These are phyloP conservation scores for Metschnikowia shivogae DNA, from an alignment of 805 yeast genomes.

Conservation along the genomic window DNA sequence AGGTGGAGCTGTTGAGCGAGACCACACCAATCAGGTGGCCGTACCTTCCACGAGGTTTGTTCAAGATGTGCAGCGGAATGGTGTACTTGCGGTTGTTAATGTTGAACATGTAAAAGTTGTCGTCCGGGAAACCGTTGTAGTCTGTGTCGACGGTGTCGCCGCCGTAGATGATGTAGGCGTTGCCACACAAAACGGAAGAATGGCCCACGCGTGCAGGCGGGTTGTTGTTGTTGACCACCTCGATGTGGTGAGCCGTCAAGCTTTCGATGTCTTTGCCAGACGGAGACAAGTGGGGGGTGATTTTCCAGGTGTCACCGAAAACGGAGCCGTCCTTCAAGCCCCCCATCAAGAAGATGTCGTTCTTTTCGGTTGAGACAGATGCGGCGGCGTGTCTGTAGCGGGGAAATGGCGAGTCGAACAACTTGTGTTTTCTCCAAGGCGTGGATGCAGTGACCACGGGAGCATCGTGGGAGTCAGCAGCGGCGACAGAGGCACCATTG, in stretches of 20 bases:
- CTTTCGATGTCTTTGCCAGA: conserved; percentile 20
- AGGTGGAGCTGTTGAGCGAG: conserved; percentile 40
- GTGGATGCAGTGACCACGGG: conserved; percentile 22
- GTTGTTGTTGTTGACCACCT: conserved; percentile 61
- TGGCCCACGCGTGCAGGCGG: conserved; percentile 98
- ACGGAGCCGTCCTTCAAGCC: conserved; percentile 91
- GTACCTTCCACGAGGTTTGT: conserved; percentile 85
- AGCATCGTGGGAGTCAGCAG: conserved; percentile 24
- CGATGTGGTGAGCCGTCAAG: conserved; percentile 31
- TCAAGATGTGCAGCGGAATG: conserved; percentile 40
- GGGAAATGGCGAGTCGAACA: conserved; percentile 82
- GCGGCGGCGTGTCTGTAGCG: conserved; percentile 88
- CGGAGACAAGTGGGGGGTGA: conserved; percentile 45
- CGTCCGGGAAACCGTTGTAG: conserved; percentile 74
- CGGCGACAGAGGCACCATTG: neutral
- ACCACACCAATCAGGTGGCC: conserved; percentile 88
- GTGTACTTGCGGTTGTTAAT: conserved; percentile 43
- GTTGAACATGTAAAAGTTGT: conserved; percentile 82
- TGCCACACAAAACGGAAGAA: conserved; percentile 85
- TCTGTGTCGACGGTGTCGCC: conserved; percentile 91
- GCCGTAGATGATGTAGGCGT: conserved; percentile 91
- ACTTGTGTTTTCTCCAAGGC: conserved; percentile 67
- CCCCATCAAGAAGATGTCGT: conserved; percentile 86
- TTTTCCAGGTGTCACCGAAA: conserved; percentile 92
- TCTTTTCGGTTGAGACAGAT: conserved; percentile 62